phyloP scores from a whole-genome alignment of 345 rosid genomes.

The Sapria himalayana region DNA sequence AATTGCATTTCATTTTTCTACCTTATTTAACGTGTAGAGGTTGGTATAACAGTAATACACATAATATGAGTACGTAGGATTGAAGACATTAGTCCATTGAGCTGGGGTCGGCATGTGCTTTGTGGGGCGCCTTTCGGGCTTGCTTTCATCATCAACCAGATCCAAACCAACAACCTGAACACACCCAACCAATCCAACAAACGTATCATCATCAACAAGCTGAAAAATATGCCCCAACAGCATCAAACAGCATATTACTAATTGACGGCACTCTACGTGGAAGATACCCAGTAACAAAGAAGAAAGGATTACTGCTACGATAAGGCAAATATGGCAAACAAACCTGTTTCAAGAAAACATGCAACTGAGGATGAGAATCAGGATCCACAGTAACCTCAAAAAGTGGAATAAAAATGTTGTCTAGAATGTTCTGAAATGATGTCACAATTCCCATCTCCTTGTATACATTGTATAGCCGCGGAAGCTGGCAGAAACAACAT shows the following conservation, averaged over 20 bases:
- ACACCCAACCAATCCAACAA: conserved; percentile 6
- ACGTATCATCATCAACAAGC: neutral
- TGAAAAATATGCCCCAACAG: neutral
- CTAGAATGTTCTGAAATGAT: conserved; percentile 94
- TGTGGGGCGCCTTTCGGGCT: conserved; percentile 98
- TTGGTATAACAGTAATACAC: conserved; percentile 90
- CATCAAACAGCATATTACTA: neutral
- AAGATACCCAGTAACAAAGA: too few species aligned
- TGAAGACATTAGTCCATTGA: conserved; percentile 91
- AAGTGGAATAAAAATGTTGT: conserved; percentile 88
- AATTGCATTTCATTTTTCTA: too few species aligned
- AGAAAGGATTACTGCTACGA: too few species aligned
- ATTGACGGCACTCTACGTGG: too few species aligned
- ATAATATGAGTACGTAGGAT: conserved; percentile 93
- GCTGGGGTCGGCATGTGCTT: conserved; percentile 99
- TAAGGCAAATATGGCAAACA: conserved; percentile 1
- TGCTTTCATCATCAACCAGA: conserved; percentile 97
- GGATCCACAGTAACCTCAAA: conserved; percentile 98
- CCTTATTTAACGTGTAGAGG: conserved; percentile 88
- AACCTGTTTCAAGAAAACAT: conserved; percentile 92
- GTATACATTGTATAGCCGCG: conserved; percentile 84
- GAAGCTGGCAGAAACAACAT: conserved; percentile 36
- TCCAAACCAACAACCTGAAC: conserved; percentile 92
- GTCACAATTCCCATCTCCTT: conserved; percentile 99
- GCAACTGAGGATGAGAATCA: conserved; percentile 97